Conservation (phyloP, 1,139 yeast species). For the Yamadazyma conglobata region DNA sequence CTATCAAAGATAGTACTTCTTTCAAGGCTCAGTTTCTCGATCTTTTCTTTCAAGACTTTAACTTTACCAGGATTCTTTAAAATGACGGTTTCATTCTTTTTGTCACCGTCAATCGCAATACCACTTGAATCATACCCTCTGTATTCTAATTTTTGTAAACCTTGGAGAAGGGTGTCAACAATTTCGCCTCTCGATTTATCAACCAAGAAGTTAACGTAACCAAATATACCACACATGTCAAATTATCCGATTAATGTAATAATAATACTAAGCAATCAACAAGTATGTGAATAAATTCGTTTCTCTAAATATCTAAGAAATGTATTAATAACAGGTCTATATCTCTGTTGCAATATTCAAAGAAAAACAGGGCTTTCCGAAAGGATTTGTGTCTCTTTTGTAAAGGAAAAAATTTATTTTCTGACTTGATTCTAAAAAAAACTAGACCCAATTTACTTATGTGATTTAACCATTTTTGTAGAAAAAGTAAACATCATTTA, state of each 20-base stretch:
- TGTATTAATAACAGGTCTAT: too few species aligned
- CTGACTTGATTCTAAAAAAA: conserved; percentile 4
- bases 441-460: conserved; percentile 3
- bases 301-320: too few species aligned
- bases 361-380: too few species aligned
- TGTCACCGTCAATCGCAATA: conserved; percentile 89
- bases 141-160: conserved; percentile 89
- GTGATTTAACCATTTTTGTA: conserved; percentile 4
- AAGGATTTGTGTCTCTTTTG: conserved; percentile 4
- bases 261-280: too few species aligned
- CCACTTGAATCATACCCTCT: conserved; percentile 99
- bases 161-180: conserved; percentile 83
- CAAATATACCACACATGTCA: conserved; percentile 87
- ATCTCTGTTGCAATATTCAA: too few species aligned
- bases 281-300: too few species aligned
- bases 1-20: conserved; percentile 65
- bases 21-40: conserved; percentile 53
- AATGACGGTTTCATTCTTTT: conserved; percentile 47
- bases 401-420: conserved; percentile 2
- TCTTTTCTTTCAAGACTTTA: conserved; percentile 67
- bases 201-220: conserved; percentile 93
- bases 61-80: conserved; percentile 93
- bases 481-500: conserved; percentile 3
- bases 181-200: conserved; percentile 92
- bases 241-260: too few species aligned